A percentile compares a stretch with the other conserved stretches of the same genome.
Evolutionary conservation across 306 rosid species (phyloP).

Genomic region (Ormosia emarginata): DNA sequence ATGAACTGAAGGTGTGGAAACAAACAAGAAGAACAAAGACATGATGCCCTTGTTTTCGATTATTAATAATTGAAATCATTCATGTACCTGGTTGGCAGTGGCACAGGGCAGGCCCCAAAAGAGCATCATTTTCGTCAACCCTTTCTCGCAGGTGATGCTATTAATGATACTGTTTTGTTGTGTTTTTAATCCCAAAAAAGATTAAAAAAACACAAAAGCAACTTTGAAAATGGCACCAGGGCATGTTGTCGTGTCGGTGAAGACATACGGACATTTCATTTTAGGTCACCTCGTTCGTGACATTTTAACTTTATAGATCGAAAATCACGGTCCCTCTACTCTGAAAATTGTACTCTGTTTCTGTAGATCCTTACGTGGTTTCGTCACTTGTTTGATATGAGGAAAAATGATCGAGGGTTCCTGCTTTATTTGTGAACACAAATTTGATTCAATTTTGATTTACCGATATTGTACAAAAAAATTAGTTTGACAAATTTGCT

Average conservation of each 20-base stretch:
- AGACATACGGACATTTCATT: neutral
- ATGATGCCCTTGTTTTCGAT: neutral
- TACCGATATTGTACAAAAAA: too few relatives aligned
- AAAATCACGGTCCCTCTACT: constrained; percentile 12
- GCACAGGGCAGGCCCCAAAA: constrained; percentile 6
- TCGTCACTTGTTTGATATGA: too few relatives aligned
- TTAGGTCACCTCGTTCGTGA: neutral
- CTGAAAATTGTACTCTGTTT: neutral
- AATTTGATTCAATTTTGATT: too few relatives aligned
- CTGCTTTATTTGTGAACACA: too few relatives aligned
- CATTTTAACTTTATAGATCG: neutral
- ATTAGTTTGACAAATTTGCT: too few relatives aligned
- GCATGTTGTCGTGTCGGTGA: constrained; percentile 39
- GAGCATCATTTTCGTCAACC: constrained; percentile 21
- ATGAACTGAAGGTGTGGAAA: constrained; percentile 14
- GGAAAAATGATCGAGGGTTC: too few relatives aligned
- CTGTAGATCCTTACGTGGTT: too few relatives aligned
- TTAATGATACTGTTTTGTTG: neutral
- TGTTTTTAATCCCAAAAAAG: constrained; percentile 10
- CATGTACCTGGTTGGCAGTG: constrained; percentile 17
- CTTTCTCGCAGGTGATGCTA: constrained; percentile 12
- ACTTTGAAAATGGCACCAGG: constrained; percentile 27
- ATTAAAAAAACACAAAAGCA: neutral
- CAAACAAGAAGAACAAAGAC: constrained; percentile 20
- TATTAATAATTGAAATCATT: neutral